Percentiles rank a stretch among this genome's conserved stretches.
These are phyloP conservation scores for Camellia sinensis DNA, from an alignment of 148 eudicot genomes.

Conservation along the genomic window DNA sequence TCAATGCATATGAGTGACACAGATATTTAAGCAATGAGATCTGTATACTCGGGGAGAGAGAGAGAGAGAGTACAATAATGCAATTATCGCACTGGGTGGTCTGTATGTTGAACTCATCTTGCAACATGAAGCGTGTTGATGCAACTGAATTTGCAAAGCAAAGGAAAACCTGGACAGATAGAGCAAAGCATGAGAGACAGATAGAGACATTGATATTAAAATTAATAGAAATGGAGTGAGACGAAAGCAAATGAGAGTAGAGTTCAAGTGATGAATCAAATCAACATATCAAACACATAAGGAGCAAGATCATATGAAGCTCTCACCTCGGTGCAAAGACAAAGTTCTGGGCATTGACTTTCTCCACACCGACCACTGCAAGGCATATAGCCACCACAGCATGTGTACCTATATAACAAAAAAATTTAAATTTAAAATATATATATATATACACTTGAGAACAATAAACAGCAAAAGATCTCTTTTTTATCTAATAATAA, in stretches of 20 bases:
- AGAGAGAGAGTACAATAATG: constrained; percentile 41
- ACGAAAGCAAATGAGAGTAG: neutral
- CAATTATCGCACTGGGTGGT: constrained; percentile 54
- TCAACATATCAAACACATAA: neutral
- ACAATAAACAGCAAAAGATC: neutral
- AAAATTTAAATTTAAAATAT: neutral
- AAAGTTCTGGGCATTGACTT: constrained; percentile 78
- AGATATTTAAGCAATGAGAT: neutral
- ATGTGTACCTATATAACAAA: constrained; percentile 53
- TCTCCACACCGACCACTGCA: constrained; percentile 99
- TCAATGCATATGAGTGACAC: neutral
- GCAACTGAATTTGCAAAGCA: constrained; percentile 48
- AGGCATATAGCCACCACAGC: constrained; percentile 98
- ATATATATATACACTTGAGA: neutral
- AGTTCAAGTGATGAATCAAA: neutral
- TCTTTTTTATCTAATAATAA: neutral
- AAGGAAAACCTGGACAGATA: constrained; percentile 25
- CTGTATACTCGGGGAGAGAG: neutral
- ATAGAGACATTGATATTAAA: neutral
- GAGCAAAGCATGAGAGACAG: constrained; percentile 4
- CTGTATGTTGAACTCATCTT: constrained; percentile 48
- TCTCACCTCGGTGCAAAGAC: constrained; percentile 87
- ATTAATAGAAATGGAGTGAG: neutral
- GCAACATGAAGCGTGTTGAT: constrained; percentile 44
- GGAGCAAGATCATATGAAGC: constrained; percentile 1